A percentile compares a stretch with the other conserved stretches of the same genome.
Conservation (phyloP, 2,329 filamentous ascomycete species). For the Aspergillus melleus region DNA sequence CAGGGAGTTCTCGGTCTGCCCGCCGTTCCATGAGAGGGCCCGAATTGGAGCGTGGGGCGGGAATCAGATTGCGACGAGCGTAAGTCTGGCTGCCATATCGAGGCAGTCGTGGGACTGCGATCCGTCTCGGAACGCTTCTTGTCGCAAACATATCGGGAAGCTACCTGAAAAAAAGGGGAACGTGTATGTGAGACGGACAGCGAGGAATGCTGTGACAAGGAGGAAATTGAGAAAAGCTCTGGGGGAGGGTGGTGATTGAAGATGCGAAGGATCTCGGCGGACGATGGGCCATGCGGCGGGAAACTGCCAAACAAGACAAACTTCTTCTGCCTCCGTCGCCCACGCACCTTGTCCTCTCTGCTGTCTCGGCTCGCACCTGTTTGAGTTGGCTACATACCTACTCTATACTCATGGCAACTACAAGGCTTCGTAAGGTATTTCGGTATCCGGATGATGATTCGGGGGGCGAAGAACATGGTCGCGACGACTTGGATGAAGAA, state of each 20-base stretch:
- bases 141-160: slow-evolving; percentile 12
- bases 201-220: slow-evolving; percentile 5
- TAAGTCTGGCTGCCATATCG: slow-evolving; percentile 11
- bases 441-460: slow-evolving; percentile 65
- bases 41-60: slow-evolving; percentile 51
- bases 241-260: too few species aligned
- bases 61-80: slow-evolving; percentile 47
- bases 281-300: background rate
- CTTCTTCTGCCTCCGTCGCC: background rate
- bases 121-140: slow-evolving; percentile 19
- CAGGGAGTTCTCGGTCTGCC: slow-evolving; percentile 54
- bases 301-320: slow-evolving; percentile 20
- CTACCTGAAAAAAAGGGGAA: background rate
- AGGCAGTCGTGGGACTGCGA: slow-evolving; percentile 18
- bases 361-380: background rate
- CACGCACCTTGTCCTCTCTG: background rate
- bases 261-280: too few species aligned
- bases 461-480: slow-evolving; percentile 53
- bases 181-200: background rate
- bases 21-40: slow-evolving; percentile 55
- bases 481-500: slow-evolving; percentile 73
- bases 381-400: background rate
- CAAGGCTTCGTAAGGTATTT: slow-evolving; percentile 75
- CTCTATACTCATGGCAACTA: slow-evolving; percentile 46
- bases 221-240: background rate